phyloP scores from a whole-genome alignment of 495 filamentous ascomycete species.

The Lophiostoma macrostomum region DNA sequence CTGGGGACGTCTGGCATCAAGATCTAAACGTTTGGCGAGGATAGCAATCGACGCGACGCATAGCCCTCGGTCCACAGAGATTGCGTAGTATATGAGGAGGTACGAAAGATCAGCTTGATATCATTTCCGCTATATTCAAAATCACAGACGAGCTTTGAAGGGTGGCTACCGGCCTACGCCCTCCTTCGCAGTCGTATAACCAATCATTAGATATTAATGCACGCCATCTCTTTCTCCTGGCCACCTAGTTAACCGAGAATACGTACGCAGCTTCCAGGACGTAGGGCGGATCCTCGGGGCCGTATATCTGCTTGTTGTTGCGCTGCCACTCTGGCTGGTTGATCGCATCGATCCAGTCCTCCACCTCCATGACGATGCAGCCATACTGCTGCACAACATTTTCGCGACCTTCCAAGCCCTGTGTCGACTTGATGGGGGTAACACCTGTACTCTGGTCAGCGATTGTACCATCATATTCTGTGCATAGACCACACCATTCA shows the following conservation, averaged over 20 bases:
- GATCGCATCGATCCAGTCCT: slow-evolving; percentile 43
- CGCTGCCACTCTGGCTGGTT: slow-evolving; percentile 42
- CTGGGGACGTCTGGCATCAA: no score
- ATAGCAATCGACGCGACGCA: no score
- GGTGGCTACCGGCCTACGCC: no score
- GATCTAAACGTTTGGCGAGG: no score
- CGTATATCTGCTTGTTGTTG: slow-evolving; percentile 38
- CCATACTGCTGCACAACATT: slow-evolving; percentile 53
- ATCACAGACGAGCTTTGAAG: no score
- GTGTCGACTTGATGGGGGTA: slow-evolving; percentile 41
- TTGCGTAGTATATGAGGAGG: no score
- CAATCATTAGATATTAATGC: no score
- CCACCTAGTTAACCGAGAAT: slow-evolving; percentile 35
- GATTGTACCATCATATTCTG: neutral
- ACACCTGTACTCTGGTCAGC: slow-evolving; percentile 31
- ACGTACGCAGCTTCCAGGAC: slow-evolving; percentile 38
- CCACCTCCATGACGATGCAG: slow-evolving; percentile 55
- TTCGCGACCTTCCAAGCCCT: slow-evolving; percentile 35
- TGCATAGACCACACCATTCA: slow-evolving; percentile 26
- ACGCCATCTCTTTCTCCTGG: no score
- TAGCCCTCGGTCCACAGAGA: no score
- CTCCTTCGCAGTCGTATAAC: no score
- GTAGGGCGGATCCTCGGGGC: slow-evolving; percentile 39
- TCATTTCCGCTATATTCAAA: no score
- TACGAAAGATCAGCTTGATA: no score